Evolutionary conservation across 441 rosid species (phyloP).

Genomic region (Raphanus hybrid): DNA sequence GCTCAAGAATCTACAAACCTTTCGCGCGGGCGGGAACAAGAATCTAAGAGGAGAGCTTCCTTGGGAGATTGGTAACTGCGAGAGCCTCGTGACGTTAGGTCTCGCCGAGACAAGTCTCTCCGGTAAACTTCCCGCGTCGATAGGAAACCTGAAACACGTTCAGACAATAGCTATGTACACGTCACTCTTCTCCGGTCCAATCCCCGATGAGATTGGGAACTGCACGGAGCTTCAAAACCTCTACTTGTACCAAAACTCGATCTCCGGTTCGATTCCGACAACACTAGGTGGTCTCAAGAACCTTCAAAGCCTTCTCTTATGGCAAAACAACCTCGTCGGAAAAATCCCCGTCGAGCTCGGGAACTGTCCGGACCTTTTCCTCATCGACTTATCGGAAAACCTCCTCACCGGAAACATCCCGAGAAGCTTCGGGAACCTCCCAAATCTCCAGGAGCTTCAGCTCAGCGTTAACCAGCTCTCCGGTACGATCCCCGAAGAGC

Average conservation of each 20-base stretch:
- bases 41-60: slow-evolving; percentile 88
- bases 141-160: slow-evolving; percentile 69
- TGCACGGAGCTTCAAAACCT: slow-evolving; percentile 83
- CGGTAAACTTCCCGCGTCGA: slow-evolving; percentile 73
- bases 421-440: slow-evolving; percentile 65
- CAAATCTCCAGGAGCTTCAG: slow-evolving; percentile 84
- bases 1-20: slow-evolving; percentile 58
- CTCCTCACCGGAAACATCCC: slow-evolving; percentile 83
- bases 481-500: slow-evolving; percentile 73
- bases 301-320: slow-evolving; percentile 75
- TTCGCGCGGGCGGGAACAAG: slow-evolving; percentile 88
- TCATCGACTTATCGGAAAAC: slow-evolving; percentile 80
- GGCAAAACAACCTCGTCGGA: slow-evolving; percentile 89
- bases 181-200: slow-evolving; percentile 69
- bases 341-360: slow-evolving; percentile 73
- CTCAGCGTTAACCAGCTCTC: slow-evolving; percentile 84
- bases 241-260: slow-evolving; percentile 84
- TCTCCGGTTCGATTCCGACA: slow-evolving; percentile 74
- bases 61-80: slow-evolving; percentile 87
- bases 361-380: slow-evolving; percentile 65
- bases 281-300: slow-evolving; percentile 66
- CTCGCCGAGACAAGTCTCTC: slow-evolving; percentile 91
- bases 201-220: slow-evolving; percentile 83
- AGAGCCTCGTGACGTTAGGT: slow-evolving; percentile 75
- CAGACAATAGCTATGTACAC: slow-evolving; percentile 85